Evolutionary conservation across 2,329 filamentous ascomycete genomes (phyloP).

Genomic region (Bipolaris gigantea): DNA sequence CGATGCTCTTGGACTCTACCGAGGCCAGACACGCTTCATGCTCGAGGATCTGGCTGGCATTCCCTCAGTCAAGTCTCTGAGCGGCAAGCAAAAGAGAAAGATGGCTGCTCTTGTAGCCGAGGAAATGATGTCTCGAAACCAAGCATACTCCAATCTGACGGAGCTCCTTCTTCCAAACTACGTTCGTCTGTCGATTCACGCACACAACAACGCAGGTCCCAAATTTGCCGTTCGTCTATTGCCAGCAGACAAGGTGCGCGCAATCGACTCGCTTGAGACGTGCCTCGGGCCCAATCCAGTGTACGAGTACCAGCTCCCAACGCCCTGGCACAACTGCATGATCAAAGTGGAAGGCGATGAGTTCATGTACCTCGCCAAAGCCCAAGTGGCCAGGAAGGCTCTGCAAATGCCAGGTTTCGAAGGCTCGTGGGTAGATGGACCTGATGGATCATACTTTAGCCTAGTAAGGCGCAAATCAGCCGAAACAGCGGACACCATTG

Average conservation of each 20-base stretch:
- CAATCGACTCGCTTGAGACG: conserved; percentile 40
- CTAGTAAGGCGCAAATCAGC: conserved; percentile 26
- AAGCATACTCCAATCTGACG: conserved; percentile 54
- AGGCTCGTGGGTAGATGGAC: conserved; percentile 33
- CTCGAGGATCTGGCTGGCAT: conserved; percentile 40
- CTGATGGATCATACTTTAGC: conserved; percentile 31
- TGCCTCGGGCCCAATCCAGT: conserved; percentile 28
- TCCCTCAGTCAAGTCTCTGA: conserved; percentile 27
- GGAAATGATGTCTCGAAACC: conserved; percentile 49
- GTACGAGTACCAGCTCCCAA: conserved; percentile 45
- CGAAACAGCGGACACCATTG: not conserved
- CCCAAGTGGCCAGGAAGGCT: conserved; percentile 31
- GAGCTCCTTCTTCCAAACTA: conserved; percentile 51
- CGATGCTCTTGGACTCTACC: conserved; percentile 37
- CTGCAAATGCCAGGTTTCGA: conserved; percentile 23
- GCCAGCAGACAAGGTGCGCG: conserved; percentile 35
- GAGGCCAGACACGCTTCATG: conserved; percentile 45
- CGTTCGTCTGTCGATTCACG: conserved; percentile 54
- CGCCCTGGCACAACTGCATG: conserved; percentile 51
- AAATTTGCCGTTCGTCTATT: conserved; percentile 50
- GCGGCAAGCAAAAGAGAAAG: conserved; percentile 42
- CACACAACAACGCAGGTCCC: conserved; percentile 48
- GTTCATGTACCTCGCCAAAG: conserved; percentile 30
- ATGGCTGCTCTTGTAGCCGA: conserved; percentile 38
- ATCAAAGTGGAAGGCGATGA: conserved; percentile 40